Conservation (phyloP, 352 stramenopile species). For the Phytophthora pisi region DNA sequence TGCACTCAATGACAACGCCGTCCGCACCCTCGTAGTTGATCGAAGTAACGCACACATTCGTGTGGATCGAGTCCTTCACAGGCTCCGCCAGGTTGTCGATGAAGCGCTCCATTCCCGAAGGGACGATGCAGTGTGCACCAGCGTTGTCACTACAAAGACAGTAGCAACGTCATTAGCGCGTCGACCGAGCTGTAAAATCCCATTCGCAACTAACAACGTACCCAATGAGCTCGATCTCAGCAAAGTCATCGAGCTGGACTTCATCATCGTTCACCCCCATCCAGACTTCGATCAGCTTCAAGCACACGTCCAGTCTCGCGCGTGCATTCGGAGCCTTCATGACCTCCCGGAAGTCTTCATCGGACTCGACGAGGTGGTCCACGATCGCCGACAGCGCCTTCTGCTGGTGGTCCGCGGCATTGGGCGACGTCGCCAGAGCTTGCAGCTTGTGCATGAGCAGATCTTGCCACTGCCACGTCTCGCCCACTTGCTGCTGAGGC, state of each 20-base stretch:
- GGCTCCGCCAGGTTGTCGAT: conserved; percentile 42
- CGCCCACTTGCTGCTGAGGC: conserved; percentile 30
- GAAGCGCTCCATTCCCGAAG: conserved; percentile 56
- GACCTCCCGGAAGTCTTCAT: conserved; percentile 24
- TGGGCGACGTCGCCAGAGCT: conserved; percentile 30
- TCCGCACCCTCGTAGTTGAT: conserved; percentile 37
- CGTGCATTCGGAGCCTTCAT: conserved; percentile 32
- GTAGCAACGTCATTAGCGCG: too few species aligned
- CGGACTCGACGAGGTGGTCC: conserved; percentile 32
- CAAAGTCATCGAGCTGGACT: conserved; percentile 65
- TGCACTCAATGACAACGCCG: conserved; percentile 42
- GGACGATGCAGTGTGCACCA: conserved; percentile 58
- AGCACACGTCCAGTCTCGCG: conserved; percentile 42
- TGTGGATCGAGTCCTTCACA: conserved; percentile 41
- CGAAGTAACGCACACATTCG: conserved; percentile 29
- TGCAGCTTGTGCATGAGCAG: conserved; percentile 54
- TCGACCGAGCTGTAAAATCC: too few species aligned
- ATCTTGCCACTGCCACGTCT: conserved; percentile 56
- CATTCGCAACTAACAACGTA: conserved; percentile 17
- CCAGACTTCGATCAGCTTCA: conserved; percentile 63
- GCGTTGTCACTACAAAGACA: conserved; percentile 43
- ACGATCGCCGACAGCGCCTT: conserved; percentile 47
- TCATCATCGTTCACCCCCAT: conserved; percentile 55
- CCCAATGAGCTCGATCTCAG: conserved; percentile 58
- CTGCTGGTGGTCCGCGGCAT: conserved; percentile 10